phyloP scores from a whole-genome alignment of 192 early-diverging fungal species.

The Phycomyces blakesleeanus region DNA sequence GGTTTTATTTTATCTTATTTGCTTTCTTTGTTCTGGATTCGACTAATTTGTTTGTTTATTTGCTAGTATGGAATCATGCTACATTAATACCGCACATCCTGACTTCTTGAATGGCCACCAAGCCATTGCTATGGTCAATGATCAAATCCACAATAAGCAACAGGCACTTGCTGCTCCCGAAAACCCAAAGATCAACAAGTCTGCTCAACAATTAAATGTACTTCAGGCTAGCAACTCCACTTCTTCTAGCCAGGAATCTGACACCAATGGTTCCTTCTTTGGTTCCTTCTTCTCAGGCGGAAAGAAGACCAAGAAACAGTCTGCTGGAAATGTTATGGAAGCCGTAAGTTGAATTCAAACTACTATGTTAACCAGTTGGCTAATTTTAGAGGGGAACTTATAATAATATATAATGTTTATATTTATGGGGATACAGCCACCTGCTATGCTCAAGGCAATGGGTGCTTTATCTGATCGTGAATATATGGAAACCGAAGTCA shows the following conservation, averaged over 20 bases:
- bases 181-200: background rate
- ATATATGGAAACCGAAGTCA: slow-evolving; percentile 97
- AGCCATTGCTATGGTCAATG: slow-evolving; percentile 89
- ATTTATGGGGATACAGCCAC: slow-evolving; percentile 57
- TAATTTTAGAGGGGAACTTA: too few relatives aligned
- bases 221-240: slow-evolving; percentile 14
- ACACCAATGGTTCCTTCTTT: slow-evolving; percentile 76
- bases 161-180: slow-evolving; percentile 24
- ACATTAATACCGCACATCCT: slow-evolving; percentile 98
- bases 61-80: slow-evolving; percentile 90
- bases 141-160: slow-evolving; percentile 41
- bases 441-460: slow-evolving; percentile 86
- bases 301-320: slow-evolving; percentile 77
- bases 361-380: background rate
- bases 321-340: slow-evolving; percentile 58
- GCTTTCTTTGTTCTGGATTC: too few relatives aligned
- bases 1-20: too few relatives aligned
- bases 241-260: slow-evolving; percentile 1
- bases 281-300: slow-evolving; percentile 86
- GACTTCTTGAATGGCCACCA: slow-evolving; percentile 98
- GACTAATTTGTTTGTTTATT: too few relatives aligned
- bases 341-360: slow-evolving; percentile 39
- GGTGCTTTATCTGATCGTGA: slow-evolving; percentile 97
- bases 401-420: background rate
- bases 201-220: background rate